Evolutionary conservation across 2,329 filamentous ascomycete species (phyloP), one percentile per base, ranked within the genome.

Genomic region (Trichoderma endophyticum): DNA sequence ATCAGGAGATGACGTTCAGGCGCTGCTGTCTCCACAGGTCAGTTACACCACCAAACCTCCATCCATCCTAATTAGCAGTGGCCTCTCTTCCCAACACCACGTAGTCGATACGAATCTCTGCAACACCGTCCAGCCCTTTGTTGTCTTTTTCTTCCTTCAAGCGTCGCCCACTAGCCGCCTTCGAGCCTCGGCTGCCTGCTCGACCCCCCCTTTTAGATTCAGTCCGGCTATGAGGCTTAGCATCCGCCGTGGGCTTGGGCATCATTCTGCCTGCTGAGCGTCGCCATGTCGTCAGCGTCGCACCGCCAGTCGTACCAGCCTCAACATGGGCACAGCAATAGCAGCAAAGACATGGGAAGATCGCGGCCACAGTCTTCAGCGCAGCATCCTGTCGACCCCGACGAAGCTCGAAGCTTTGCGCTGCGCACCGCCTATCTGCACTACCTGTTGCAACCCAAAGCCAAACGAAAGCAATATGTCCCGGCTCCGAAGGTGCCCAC

Each of bases 391-490:
- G 81, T 84, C 69, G 87, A 86, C 76, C 86, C 89, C 80, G 92
- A 97, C 77, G 94, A 98, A 82, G 95, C 94, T 79, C 97, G 97
- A 83, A 92, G 91, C 74, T 97, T 94, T 83, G 94, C 95, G 77
- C 89, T 99, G 70, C 92, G 96, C 74, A 91, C 93, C 76, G 95
- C 95, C 76, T 98, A 94, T 82, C 92, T 99, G 72, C 88, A 95
- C 82, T 97, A 99, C 82, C 90, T 98, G 59, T 88, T 99, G 67
- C 94, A 97, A 80, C 95, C 96, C 74, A 93, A 94, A 79, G 89
- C 93, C 78, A 96, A 95, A 83, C 90, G 94, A 79, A 93, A 95
- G 79, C 94, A 97, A 84, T 97, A 94, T 87, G 90, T 96, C 56
- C 83, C 90, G 83, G 79, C 88, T 75, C 84, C 91, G 64, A 90